A percentile compares a stretch with the other conserved stretches of the same genome.
Conservation (phyloP, 176 grass and related monocot species). For the Thinopyrum elongatum region DNA sequence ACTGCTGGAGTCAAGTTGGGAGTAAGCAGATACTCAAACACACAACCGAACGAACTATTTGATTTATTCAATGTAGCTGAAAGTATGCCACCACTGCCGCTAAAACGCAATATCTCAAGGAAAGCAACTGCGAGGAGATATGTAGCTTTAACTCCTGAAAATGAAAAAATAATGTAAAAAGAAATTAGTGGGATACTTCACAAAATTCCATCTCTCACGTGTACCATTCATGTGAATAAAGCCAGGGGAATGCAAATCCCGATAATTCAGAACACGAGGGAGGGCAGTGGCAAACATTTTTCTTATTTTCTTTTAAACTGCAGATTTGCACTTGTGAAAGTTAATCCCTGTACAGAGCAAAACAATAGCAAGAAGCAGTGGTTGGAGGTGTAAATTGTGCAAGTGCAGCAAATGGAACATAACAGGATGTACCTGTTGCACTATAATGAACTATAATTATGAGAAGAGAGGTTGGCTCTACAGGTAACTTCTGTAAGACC, state of each 20-base stretch:
- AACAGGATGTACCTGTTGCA: neutral
- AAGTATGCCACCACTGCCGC: constrained; percentile 82
- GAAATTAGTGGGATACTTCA: constrained; percentile 33
- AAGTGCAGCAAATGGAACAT: constrained; percentile 6
- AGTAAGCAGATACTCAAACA: constrained; percentile 98
- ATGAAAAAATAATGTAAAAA: constrained; percentile 44
- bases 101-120: constrained; percentile 96
- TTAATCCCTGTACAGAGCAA: neutral
- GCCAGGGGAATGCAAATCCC: neutral
- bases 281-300: neutral
- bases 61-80: constrained; percentile 59
- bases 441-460: neutral
- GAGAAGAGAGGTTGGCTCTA: neutral
- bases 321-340: neutral
- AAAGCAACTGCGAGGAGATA: constrained; percentile 97
- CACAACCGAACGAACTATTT: constrained; percentile 90
- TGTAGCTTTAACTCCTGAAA: constrained; percentile 94
- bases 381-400: constrained; percentile 8
- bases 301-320: constrained; percentile 3
- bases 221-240: constrained; percentile 23
- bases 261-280: constrained; percentile 16
- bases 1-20: constrained; percentile 88
- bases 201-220: constrained; percentile 1
- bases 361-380: neutral
- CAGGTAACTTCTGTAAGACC: neutral